phyloP scores from a whole-genome alignment of 2,329 filamentous ascomycete genomes.

The Periglandula ipomoeae region DNA sequence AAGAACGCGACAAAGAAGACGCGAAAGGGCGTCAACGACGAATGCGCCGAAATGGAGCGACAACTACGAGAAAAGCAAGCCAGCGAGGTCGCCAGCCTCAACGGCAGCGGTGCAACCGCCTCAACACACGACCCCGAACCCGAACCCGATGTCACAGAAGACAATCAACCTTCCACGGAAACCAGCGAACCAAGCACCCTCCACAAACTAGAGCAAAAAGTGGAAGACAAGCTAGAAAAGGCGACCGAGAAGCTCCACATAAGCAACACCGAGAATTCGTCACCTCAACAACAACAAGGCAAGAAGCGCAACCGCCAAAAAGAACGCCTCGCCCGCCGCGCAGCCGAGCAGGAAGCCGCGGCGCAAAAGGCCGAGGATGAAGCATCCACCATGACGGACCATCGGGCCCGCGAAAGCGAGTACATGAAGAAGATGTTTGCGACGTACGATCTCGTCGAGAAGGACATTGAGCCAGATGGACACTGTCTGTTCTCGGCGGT shows the following conservation, averaged over 20 bases:
- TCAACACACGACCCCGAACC: too few species aligned
- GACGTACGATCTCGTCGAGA: conserved; percentile 56
- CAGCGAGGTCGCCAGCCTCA: conserved; percentile 42
- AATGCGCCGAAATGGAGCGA: conserved; percentile 63
- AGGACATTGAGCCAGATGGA: conserved; percentile 79
- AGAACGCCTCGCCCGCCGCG: conserved; percentile 78
- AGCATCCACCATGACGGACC: conserved; percentile 64
- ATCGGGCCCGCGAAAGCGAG: conserved; percentile 58
- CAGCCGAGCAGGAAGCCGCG: conserved; percentile 70
- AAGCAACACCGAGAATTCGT: too few species aligned
- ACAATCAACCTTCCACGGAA: too few species aligned
- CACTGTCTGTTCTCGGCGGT: conserved; percentile 85
- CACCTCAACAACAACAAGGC: conserved; percentile 8
- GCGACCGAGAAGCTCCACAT: background rate
- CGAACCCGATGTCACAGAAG: too few species aligned
- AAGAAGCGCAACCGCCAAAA: conserved; percentile 89
- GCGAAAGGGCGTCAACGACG: conserved; percentile 63
- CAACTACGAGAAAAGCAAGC: conserved; percentile 58
- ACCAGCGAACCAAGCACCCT: background rate
- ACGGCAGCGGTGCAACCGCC: too few species aligned
- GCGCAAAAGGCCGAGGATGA: conserved; percentile 62
- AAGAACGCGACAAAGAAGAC: conserved; percentile 90
- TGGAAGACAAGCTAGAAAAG: conserved; percentile 10
- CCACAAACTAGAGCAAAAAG: background rate
- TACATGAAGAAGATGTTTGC: conserved; percentile 62